These are phyloP conservation scores for Xylaria sp. DNA, from an alignment of 495 filamentous ascomycete genomes.

Conservation along the genomic window DNA sequence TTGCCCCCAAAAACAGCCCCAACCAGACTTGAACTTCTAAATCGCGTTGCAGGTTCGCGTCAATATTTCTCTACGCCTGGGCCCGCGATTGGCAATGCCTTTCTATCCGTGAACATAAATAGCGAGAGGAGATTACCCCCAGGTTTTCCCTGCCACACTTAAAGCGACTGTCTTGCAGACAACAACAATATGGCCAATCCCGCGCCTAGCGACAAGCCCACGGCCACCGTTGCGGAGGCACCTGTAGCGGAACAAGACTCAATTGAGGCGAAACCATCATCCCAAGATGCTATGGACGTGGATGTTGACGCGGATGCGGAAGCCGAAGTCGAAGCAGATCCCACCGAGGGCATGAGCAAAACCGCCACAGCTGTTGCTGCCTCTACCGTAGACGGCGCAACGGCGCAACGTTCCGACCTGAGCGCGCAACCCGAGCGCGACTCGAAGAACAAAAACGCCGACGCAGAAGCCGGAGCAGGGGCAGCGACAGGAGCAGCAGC, in stretches of 20 bases:
- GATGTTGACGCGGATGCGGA: background rate
- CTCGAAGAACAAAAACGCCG: constrained; percentile 35
- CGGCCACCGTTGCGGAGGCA: background rate
- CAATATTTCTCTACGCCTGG: background rate
- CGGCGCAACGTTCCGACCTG: background rate
- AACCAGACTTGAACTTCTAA: background rate
- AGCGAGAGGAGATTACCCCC: background rate
- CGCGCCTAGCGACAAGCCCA: constrained; percentile 7
- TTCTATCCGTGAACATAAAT: background rate
- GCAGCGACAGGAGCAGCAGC: constrained; percentile 18
- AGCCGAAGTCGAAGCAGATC: background rate
- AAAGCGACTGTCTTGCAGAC: background rate
- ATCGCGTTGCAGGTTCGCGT: constrained; percentile 5
- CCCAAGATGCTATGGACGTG: constrained; percentile 35
- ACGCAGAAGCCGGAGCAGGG: constrained; percentile 26
- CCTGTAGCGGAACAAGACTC: constrained; percentile 54
- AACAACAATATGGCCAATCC: constrained; percentile 23
- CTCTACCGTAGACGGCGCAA: background rate
- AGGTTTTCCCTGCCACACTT: background rate
- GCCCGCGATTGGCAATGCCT: constrained; percentile 6
- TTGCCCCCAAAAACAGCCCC: background rate
- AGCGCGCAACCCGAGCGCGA: constrained; percentile 24
- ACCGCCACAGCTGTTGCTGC: constrained; percentile 1
- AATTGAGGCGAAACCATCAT: constrained; percentile 51
- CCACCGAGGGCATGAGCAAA: background rate